A percentile compares a stretch with the other conserved stretches of the same genome.
Conservation (phyloP, 2,329 filamentous ascomycete genomes). For the Fusarium scirpi region DNA sequence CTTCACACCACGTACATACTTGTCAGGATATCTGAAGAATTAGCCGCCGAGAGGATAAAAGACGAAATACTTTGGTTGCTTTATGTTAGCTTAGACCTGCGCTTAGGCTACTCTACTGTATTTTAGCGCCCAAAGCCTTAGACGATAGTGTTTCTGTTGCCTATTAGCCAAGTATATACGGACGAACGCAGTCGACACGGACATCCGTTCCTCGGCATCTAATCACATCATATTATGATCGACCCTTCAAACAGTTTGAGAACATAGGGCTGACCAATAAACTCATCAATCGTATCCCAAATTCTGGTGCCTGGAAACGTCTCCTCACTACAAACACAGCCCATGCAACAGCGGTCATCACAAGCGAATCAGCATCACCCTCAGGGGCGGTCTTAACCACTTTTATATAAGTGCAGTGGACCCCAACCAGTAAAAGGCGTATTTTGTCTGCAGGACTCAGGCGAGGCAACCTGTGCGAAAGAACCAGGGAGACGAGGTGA, state of each 20-base stretch:
- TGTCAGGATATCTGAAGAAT: no score
- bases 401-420: conserved; percentile 34
- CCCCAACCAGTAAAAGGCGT: neutral
- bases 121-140: neutral
- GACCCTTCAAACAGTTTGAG: neutral
- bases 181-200: neutral
- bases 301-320: conserved; percentile 41
- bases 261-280: conserved; percentile 42
- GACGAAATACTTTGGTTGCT: neutral
- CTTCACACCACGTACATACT: no score
- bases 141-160: no score
- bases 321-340: conserved; percentile 39
- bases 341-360: conserved; percentile 50
- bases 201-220: neutral
- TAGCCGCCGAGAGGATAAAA: no score
- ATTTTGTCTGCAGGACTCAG: conserved; percentile 23
- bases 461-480: conserved; percentile 34
- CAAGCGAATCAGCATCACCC: conserved; percentile 46
- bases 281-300: neutral
- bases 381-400: conserved; percentile 3
- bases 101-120: neutral
- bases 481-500: conserved; percentile 9
- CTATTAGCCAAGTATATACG: no score
- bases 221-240: neutral
- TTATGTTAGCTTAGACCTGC: neutral